Conservation (phyloP, 2,329 filamentous ascomycete species). For the Arthrobotrys sinensis region DNA sequence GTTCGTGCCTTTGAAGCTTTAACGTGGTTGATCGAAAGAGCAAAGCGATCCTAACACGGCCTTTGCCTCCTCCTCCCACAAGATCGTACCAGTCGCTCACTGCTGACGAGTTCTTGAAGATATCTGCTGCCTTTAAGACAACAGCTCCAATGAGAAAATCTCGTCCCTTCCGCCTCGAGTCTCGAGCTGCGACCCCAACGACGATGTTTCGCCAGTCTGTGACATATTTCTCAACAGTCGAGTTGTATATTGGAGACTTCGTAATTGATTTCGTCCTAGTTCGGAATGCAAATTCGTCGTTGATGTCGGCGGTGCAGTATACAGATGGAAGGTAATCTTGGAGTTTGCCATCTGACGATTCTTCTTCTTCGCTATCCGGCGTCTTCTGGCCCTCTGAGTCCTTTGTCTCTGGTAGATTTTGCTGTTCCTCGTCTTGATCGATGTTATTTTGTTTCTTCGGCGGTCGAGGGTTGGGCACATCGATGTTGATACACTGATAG, state of each 20-base stretch:
- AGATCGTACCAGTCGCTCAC: constrained; percentile 93
- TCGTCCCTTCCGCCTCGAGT: constrained; percentile 89
- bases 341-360: constrained; percentile 44
- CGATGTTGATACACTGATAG: constrained; percentile 95
- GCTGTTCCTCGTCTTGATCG: constrained; percentile 47
- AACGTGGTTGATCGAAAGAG: constrained; percentile 92
- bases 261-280: constrained; percentile 93
- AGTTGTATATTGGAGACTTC: constrained; percentile 96
- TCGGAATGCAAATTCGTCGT: constrained; percentile 83
- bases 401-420: constrained; percentile 79
- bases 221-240: constrained; percentile 91
- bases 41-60: constrained; percentile 87
- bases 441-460: constrained; percentile 37
- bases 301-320: constrained; percentile 92
- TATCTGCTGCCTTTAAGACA: constrained; percentile 86
- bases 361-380: constrained; percentile 51
- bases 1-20: constrained; percentile 82
- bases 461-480: constrained; percentile 67
- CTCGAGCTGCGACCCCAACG: constrained; percentile 89
- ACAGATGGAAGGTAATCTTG: constrained; percentile 78
- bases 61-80: constrained; percentile 92
- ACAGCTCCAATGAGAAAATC: constrained; percentile 95
- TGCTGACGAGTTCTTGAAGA: constrained; percentile 88
- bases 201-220: constrained; percentile 94
- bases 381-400: constrained; percentile 81